A percentile compares a stretch with the other conserved stretches of the same genome.
These are phyloP conservation scores for Leccinum huronense DNA, from an alignment of 1,284 basidiomycete species.

Conservation along the genomic window DNA sequence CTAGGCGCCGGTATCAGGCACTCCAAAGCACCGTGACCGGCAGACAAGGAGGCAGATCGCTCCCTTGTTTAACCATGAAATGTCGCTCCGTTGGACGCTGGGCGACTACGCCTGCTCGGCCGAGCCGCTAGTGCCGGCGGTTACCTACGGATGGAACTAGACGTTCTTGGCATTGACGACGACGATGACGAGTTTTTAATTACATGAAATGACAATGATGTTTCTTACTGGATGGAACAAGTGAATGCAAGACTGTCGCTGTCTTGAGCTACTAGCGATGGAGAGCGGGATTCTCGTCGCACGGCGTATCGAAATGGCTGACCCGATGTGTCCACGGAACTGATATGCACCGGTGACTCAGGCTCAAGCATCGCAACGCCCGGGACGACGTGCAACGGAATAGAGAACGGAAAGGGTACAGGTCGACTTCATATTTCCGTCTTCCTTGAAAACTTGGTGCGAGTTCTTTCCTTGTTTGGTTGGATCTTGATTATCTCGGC, in stretches of 20 bases:
- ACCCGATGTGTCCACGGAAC: background rate
- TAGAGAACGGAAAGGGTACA: background rate
- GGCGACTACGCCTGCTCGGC: background rate
- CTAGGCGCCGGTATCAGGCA: background rate
- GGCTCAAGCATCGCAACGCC: background rate
- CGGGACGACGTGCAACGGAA: background rate
- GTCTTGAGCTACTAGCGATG: no score
- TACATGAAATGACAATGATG: background rate
- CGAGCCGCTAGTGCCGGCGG: background rate
- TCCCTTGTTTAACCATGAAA: background rate
- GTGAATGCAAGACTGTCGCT: constrained; percentile 10
- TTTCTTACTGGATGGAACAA: constrained; percentile 15
- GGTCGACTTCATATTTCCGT: constrained; percentile 45
- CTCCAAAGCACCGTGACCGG: background rate
- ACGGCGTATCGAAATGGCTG: background rate
- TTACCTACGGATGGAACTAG: background rate
- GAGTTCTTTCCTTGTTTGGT: constrained; percentile 20
- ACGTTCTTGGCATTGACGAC: background rate
- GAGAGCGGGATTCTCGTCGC: background rate
- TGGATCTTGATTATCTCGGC: background rate
- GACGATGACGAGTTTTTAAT: background rate
- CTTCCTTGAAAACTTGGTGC: constrained; percentile 44
- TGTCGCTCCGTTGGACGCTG: background rate
- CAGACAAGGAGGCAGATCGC: background rate
- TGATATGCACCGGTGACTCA: background rate